Evolutionary conservation across 2,329 filamentous ascomycete genomes (phyloP), one percentile per base, ranked within the genome.

Genomic region (Neofusicoccum laricinum): DNA sequence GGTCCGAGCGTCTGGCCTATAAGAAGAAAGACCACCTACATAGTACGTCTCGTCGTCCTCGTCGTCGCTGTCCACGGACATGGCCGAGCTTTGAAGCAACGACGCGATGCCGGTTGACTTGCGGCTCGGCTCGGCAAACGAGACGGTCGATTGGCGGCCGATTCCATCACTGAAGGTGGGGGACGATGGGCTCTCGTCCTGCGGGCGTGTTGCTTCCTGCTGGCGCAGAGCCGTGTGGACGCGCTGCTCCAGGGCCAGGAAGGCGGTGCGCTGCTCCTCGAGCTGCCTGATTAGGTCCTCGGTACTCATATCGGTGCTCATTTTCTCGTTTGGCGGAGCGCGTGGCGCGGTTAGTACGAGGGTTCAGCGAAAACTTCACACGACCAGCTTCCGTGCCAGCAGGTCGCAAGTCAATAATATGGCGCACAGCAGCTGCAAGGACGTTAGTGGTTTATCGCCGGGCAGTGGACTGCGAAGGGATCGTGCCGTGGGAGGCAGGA

Each of bases 11-110:
- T 5, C 5, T 30, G 58, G 30, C 53, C 21, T 46, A 46, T 59
- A 59, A 43, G 21, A 43, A 25, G n/a, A 41, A 53, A 40, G 50
- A 21, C 34, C 25, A 64, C 63, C 36, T 61, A 64, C 75, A 50
- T 74, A 76, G 64, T 69, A 75, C 15, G 66, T 66, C 7, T 74
- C 73, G 49, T 75, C 73, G 41, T 75, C 73, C 61, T 77, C 75
- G 8, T 74, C 73, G 11, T 75, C 72, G 65, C 71, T 75, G 64
- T 73, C 71, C 43, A 74, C 73, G 30, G 75, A 76, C 17, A 76
- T 61, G 8, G 74, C 75, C 25, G 75, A 76, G 25, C 70, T 69
- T 51, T 76, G 64, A 25, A 65, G 38, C 25, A 65, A 40, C 34
- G 63, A 65, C 12, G 57, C 45, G 17, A 65, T 30, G 0, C 46